Base-by-base conservation (phyloP, 2,329 filamentous ascomycete species). In the Amylocarpus encephaloides region DNA sequence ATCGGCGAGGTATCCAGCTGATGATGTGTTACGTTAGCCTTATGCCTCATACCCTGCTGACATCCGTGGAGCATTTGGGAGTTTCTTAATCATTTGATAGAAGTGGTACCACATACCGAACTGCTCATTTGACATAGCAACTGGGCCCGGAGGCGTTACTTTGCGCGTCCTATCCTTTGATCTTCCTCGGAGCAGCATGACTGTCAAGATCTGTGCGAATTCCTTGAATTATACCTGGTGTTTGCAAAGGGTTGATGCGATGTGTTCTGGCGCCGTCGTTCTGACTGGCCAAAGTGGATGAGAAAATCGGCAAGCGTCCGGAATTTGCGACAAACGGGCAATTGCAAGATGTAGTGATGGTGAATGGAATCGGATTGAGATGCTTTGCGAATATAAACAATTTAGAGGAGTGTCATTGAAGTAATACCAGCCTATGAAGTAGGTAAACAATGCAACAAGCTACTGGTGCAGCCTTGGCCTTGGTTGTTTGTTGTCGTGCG, bases 1-100 rank as follows among this genome's bases (percentile, higher is more conserved):
- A 58, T 83, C 80, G 59, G 83, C 75, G 33, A 90, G 77, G 66
- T 89, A 91, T 53, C 75, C 74, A 58, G 82, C 86, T 89, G 68
- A 53, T 57, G 38, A 33, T 39, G 16, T 22, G 16, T 45, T 12
- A 38, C n/a, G 7, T 44, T 34, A 44, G 42, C 30, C 22, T 26
- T 7, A 26, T 26, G 22, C 22, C 22, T 26, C 22, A 26, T 26
- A 7, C 22, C 22, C 22, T 26, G 22, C 22, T 26, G 4, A 7
- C 7, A 26, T 26, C 22, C 22, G 22, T 26, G 7, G 7, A 26
- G 7, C 7, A 19, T 40, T 11, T 40, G n/a, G 38, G 13, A 40
- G 22, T 26, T 26, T 26, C 13, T 11, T 7, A 6, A n/a, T 43
- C 33, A 44, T 19, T n/a, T 34, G n/a, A 36, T 6, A 32, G 7